Base-by-base conservation (phyloP, 1,139 yeast genomes). In the Entelexis sorbosivorans region DNA sequence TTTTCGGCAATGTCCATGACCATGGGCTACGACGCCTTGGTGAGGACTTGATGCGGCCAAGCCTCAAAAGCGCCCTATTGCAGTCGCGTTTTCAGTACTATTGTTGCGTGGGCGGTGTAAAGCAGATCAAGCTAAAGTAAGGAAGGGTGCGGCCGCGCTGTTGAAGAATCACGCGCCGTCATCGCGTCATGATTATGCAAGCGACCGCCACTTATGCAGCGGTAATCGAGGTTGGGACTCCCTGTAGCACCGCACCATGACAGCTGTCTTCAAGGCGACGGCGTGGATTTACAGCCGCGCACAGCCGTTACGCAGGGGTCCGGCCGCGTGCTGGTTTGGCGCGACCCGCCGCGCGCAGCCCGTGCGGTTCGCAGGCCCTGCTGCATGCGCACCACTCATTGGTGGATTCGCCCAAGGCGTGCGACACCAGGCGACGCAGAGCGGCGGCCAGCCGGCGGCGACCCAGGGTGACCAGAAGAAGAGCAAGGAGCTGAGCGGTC, bases 131-230 rank as follows among this genome's bases (percentile, higher is more conserved):
- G 28, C 28, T 26, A 10, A 26, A 7, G 4, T 2, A 36, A 26
- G 19, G 26, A 17, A 36, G 10, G 17, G 10, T 19, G 14, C 13
- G 9, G 22, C 19, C 7, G 38, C 20, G 39, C 17, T n/a, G n/a
- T n/a, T 22, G 26, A 17, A 35, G 8, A 14, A 19, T 14, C n/a
- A 6, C 24, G 38, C 38, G 24, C 19, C 14, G 19, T 3, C 24
- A 36, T 36, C 40, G 40, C 40, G 40, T 36, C 40, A 36, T 36
- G 40, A 36, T 36, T 36, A 36, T 36, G 40, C 40, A 36, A 36
- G 40, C 40, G 40, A 36, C 39, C 40, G 28, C 28, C 40, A 36
- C 40, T 36, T 36, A 36, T 36, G 40, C 40, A 36, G 29, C 28
- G n/a, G 28, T n/a, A 22, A 28, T 4, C 38, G 17, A 35, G 38